A percentile compares a stretch with the other conserved stretches of the same genome.
Evolutionary conservation across 2,329 filamentous ascomycete genomes (phyloP).

Genomic region (Pyrenophora teres): DNA sequence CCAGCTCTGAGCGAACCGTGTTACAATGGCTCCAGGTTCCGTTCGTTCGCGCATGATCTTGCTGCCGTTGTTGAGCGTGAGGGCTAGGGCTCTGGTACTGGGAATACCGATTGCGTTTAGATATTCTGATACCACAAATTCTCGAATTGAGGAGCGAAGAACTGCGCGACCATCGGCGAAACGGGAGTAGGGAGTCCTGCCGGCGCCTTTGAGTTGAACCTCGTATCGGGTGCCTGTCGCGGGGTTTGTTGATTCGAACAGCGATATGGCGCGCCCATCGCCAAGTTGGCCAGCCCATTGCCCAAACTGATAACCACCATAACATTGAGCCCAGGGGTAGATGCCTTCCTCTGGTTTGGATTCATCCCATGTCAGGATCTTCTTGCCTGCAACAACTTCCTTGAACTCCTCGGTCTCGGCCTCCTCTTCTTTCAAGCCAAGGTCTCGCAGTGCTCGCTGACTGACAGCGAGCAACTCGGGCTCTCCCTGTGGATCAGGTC

Average conservation of each 20-base stretch:
- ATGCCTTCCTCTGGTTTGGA: slow-evolving; percentile 59
- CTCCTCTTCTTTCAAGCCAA: slow-evolving; percentile 75
- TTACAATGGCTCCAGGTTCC: slow-evolving; percentile 91
- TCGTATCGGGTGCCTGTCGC: slow-evolving; percentile 76
- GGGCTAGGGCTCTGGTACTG: slow-evolving; percentile 80
- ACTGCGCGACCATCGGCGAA: slow-evolving; percentile 97
- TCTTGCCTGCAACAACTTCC: slow-evolving; percentile 79
- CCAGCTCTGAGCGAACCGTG: slow-evolving; percentile 90
- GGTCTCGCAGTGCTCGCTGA: slow-evolving; percentile 73
- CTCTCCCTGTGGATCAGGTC: slow-evolving; percentile 72
- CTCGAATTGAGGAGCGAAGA: slow-evolving; percentile 86
- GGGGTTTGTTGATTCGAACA: slow-evolving; percentile 87
- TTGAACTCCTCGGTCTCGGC: slow-evolving; percentile 74
- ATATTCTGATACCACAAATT: slow-evolving; percentile 90
- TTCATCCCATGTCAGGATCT: slow-evolving; percentile 77
- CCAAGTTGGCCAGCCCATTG: slow-evolving; percentile 96
- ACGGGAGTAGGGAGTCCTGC: slow-evolving; percentile 89
- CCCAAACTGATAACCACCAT: slow-evolving; percentile 75
- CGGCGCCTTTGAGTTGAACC: slow-evolving; percentile 91
- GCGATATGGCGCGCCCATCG: slow-evolving; percentile 89
- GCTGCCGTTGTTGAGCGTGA: slow-evolving; percentile 67
- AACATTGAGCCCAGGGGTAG: slow-evolving; percentile 98
- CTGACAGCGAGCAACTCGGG: slow-evolving; percentile 84
- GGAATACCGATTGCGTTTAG: slow-evolving; percentile 86
- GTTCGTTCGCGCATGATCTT: slow-evolving; percentile 77